These are phyloP conservation scores for Amanita thiersii DNA, from an alignment of 768 basidiomycete species.

Conservation along the genomic window DNA sequence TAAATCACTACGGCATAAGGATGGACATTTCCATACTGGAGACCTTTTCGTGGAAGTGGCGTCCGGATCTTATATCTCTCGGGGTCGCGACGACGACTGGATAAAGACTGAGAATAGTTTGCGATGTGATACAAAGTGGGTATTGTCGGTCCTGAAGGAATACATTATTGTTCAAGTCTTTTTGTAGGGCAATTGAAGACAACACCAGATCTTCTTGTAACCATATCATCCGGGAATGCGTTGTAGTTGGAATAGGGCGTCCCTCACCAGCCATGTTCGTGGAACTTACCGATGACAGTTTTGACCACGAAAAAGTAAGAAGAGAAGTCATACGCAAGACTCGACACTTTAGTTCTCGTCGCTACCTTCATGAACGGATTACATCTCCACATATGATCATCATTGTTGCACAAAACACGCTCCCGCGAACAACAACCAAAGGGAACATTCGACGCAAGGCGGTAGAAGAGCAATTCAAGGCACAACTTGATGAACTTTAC, in stretches of 20 bases:
- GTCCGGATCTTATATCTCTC: slow-evolving; percentile 52
- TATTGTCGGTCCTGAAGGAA: background rate
- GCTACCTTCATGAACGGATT: slow-evolving; percentile 77
- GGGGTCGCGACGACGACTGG: slow-evolving; percentile 79
- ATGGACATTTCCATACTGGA: slow-evolving; percentile 75
- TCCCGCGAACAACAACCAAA: slow-evolving; percentile 77
- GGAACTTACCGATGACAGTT: slow-evolving; percentile 43
- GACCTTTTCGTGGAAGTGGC: slow-evolving; percentile 67
- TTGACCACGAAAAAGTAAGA: slow-evolving; percentile 52
- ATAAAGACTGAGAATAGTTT: slow-evolving; percentile 76
- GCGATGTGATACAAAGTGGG: slow-evolving; percentile 62
- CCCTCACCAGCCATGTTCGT: slow-evolving; percentile 73
- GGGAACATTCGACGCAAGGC: slow-evolving; percentile 75
- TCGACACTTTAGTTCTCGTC: slow-evolving; percentile 61
- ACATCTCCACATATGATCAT: slow-evolving; percentile 54
- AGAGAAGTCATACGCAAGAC: slow-evolving; percentile 72
- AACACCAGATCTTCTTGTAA: slow-evolving; percentile 61
- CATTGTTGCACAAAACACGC: slow-evolving; percentile 51
- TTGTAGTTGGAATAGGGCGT: slow-evolving; percentile 70
- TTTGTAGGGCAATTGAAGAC: slow-evolving; percentile 55
- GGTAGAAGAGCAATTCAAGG: slow-evolving; percentile 57
- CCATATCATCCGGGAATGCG: slow-evolving; percentile 59
- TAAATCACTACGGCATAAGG: slow-evolving; percentile 41
- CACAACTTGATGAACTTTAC: slow-evolving; percentile 55
- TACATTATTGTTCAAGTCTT: background rate